These are phyloP conservation scores for Pyrenophora tritici-repentis DNA, from an alignment of 2,329 filamentous ascomycete species.

Conservation along the genomic window DNA sequence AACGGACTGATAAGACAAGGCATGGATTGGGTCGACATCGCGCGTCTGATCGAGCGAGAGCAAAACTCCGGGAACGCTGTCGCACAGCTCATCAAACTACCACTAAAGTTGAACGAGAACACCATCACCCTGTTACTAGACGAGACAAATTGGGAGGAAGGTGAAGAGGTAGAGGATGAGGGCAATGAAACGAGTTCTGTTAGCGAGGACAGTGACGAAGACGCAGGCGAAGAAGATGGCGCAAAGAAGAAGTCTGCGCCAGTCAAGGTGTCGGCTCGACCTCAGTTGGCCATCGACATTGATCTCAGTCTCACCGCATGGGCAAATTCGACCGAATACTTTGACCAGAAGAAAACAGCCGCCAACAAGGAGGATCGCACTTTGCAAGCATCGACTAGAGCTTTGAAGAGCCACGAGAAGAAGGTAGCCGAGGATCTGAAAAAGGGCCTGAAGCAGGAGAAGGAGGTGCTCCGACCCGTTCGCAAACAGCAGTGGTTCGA, in stretches of 20 bases:
- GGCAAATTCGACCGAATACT: constrained; percentile 90
- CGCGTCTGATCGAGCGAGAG: constrained; percentile 83
- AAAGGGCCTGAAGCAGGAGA: constrained; percentile 88
- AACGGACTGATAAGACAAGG: constrained; percentile 90
- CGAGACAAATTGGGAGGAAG: constrained; percentile 69
- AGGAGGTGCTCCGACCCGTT: constrained; percentile 80
- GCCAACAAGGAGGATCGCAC: constrained; percentile 89
- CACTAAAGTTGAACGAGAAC: constrained; percentile 88
- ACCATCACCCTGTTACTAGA: constrained; percentile 78
- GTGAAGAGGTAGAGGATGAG: constrained; percentile 62
- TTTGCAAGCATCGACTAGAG: constrained; percentile 75
- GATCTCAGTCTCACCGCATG: constrained; percentile 81
- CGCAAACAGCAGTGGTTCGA: constrained; percentile 93
- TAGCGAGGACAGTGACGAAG: constrained; percentile 65
- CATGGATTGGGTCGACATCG: constrained; percentile 97
- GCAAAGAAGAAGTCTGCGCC: constrained; percentile 54
- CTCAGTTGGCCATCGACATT: constrained; percentile 74
- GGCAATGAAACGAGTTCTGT: constrained; percentile 68
- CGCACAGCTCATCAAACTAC: constrained; percentile 82
- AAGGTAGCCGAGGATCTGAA: constrained; percentile 87
- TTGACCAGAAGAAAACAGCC: constrained; percentile 83
- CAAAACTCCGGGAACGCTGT: constrained; percentile 81
- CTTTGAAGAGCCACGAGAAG: constrained; percentile 85
- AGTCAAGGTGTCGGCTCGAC: constrained; percentile 44
- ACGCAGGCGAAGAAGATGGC: constrained; percentile 55